phyloP scores from a whole-genome alignment of 495 filamentous ascomycete species.

The Lichina pygmaea region DNA sequence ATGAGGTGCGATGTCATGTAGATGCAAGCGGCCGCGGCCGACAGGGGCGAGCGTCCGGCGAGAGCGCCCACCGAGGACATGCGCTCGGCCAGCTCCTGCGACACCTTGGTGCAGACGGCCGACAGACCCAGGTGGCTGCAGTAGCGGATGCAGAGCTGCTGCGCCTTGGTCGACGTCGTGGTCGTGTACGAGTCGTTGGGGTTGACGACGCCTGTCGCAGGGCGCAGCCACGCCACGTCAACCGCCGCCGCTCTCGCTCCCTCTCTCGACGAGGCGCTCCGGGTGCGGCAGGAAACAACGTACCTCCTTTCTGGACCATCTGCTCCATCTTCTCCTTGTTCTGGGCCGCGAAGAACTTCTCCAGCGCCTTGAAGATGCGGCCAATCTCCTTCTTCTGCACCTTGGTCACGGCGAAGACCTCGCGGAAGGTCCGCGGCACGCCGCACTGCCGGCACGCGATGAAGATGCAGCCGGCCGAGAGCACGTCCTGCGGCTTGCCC shows the following conservation, averaged over 20 bases:
- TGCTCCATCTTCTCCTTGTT: constrained; percentile 24
- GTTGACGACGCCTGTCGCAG: constrained; percentile 10
- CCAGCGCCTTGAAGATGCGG: constrained; percentile 72
- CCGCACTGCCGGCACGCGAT: constrained; percentile 80
- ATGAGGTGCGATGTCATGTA: constrained; percentile 77
- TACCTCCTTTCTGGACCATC: constrained; percentile 21
- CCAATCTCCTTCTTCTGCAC: constrained; percentile 95
- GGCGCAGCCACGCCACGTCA: constrained; percentile 1
- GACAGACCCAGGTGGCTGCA: constrained; percentile 54
- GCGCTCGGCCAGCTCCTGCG: constrained; percentile 43
- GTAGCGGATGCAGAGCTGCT: constrained; percentile 68
- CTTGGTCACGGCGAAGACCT: constrained; percentile 76
- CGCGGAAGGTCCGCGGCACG: constrained; percentile 70
- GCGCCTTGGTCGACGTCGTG: constrained; percentile 55
- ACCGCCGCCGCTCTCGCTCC: not conserved
- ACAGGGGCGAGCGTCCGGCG: constrained; percentile 81
- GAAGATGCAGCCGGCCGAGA: constrained; percentile 91
- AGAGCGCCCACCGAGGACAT: constrained; percentile 48
- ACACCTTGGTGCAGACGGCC: constrained; percentile 39
- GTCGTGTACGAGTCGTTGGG: constrained; percentile 34
- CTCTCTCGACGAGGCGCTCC: not conserved
- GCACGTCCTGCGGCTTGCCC: constrained; percentile 78
- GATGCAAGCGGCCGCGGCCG: constrained; percentile 82
- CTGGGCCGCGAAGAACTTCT: constrained; percentile 52
- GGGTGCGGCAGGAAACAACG: constrained; percentile 4